Evolutionary conservation across 768 basidiomycete genomes (phyloP), one percentile per base, ranked within the genome.

Genomic region (Suillus cothurnatus): DNA sequence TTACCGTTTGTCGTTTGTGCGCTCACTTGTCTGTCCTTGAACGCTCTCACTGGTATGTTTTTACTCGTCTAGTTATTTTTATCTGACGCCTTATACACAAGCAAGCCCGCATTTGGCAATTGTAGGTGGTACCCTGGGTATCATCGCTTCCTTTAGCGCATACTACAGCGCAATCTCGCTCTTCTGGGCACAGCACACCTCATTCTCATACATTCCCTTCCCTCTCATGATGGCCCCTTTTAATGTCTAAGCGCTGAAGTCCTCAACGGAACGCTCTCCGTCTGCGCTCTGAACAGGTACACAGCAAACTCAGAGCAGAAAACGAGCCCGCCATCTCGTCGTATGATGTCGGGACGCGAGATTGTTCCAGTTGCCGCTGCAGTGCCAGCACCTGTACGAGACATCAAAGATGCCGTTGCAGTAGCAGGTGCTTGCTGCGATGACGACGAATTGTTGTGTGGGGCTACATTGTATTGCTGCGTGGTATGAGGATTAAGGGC

Each of bases 181-280:
- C 62, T 70, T 75, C 52, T 74, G 74, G 74, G 71, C 74, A 15
- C 70, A 75, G 58, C 67, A 71, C 32, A 71, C 74, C 12, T 72
- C 73, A 4, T 63, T 19, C 34, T 71, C 68, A 15, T 70, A 68
- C 66, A 73, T 75, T 41, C 72, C 63, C 14, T 60, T 74, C 7
- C 72, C 69, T 52, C 11, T 74, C 34, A 50, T 71, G 15, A 6
- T 34, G 6, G 64, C 70, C 1, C 70, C 73, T 57, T 66, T 66
- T 17, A 52, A 64, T n/a, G 69, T 52, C 23, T 70, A 62, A 64
- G 21, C n/a, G 32, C 32, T 55, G 7, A 12, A n/a, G 32, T 32
- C 32, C 32, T 6, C 32, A 4, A 6, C 21, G 12, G 21, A 23
- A 23, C 47, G 12, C 23, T 14, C 23, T 49, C 15, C n/a, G n/a